Conservation (phyloP, 1,284 basidiomycete species). For the Sphagnurus paluster region DNA sequence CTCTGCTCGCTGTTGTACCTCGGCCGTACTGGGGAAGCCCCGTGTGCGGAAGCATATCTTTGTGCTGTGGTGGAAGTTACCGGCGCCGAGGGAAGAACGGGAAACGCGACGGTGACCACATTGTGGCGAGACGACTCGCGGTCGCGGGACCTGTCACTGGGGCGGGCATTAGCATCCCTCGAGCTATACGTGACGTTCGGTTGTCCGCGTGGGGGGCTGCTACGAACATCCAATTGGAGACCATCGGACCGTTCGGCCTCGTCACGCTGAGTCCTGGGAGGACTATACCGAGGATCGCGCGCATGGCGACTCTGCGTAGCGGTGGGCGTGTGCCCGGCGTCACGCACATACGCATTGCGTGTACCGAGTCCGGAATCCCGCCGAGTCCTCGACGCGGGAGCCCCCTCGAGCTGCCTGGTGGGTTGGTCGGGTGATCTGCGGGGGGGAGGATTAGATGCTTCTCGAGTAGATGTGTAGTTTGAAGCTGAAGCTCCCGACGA, state of each 20-base stretch:
- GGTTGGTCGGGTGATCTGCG: no score
- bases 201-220: neutral
- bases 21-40: neutral
- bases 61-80: neutral
- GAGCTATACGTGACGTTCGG: no score
- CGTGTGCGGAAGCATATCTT: neutral
- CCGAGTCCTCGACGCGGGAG: no score
- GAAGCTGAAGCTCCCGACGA: neutral
- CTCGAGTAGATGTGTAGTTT: constrained; percentile 4
- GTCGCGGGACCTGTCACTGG: neutral
- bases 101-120: neutral
- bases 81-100: neutral
- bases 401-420: no score
- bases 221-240: neutral
- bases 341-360: no score
- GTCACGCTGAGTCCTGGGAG: neutral
- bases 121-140: neutral
- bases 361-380: no score
- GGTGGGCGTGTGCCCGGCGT: no score
- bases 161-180: neutral
- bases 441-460: no score
- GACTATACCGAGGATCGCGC: neutral
- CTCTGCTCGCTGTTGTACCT: neutral
- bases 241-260: neutral
- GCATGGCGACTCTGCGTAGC: neutral